phyloP scores from a whole-genome alignment of 2,329 filamentous ascomycete species.

The Aspergillus floridensis region DNA sequence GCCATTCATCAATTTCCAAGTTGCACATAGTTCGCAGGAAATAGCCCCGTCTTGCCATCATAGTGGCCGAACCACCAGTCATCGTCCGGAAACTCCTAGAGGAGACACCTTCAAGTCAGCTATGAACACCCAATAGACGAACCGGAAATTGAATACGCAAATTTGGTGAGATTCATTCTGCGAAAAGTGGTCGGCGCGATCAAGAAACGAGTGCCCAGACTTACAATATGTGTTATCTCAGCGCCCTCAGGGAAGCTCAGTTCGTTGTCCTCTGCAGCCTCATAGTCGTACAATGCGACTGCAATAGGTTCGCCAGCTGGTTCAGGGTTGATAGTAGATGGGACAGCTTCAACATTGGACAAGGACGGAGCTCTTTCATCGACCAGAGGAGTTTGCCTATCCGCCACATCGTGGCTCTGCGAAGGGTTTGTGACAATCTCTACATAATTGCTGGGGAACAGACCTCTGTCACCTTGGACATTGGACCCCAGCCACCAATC shows the following conservation, averaged over 20 bases:
- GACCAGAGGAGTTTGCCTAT: slow-evolving; percentile 29
- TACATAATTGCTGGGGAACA: slow-evolving; percentile 98
- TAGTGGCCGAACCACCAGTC: slow-evolving; percentile 98
- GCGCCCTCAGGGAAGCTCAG: slow-evolving; percentile 85
- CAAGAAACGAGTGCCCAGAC: slow-evolving; percentile 30
- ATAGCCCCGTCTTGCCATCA: slow-evolving; percentile 75
- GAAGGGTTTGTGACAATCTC: slow-evolving; percentile 69
- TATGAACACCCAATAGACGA: not conserved
- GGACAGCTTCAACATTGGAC: slow-evolving; percentile 34
- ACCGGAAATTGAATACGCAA: no score
- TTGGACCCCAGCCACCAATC: slow-evolving; percentile 99
- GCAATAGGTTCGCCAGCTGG: slow-evolving; percentile 61
- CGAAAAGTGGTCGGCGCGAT: no score
- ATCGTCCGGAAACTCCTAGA: slow-evolving; percentile 88
- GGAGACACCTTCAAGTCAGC: not conserved
- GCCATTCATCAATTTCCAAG: slow-evolving; percentile 8
- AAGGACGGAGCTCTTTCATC: slow-evolving; percentile 33
- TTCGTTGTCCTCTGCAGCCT: slow-evolving; percentile 90
- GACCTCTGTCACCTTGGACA: slow-evolving; percentile 73
- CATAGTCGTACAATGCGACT: slow-evolving; percentile 89
- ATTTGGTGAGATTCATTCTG: no score
- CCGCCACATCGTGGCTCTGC: slow-evolving; percentile 21
- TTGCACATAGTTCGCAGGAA: slow-evolving; percentile 58
- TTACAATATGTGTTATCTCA: slow-evolving; percentile 72
- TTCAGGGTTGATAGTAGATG: slow-evolving; percentile 21